phyloP scores from a whole-genome alignment of 148 eudicot species.

The Silene conica region DNA sequence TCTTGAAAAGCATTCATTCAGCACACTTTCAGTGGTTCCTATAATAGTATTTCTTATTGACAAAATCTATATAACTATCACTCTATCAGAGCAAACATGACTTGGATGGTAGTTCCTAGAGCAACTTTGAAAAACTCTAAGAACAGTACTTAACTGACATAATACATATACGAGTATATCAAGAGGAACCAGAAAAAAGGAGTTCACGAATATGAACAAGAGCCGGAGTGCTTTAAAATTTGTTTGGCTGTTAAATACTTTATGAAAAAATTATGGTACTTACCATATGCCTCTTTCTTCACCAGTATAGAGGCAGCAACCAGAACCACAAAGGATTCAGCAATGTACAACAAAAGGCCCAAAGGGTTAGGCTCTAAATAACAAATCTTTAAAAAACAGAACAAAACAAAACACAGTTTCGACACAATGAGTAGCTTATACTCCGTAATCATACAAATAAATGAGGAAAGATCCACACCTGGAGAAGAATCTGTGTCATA shows the following conservation, averaged over 20 bases:
- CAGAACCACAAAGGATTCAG: conserved; percentile 18
- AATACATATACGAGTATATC: background rate
- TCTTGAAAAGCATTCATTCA: conserved; percentile 39
- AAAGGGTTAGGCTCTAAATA: conserved; percentile 18
- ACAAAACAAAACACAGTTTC: background rate
- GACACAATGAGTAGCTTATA: background rate
- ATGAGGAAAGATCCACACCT: conserved; percentile 45
- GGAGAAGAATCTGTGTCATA: conserved; percentile 99
- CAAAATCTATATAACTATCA: too few species aligned
- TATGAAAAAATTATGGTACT: conserved; percentile 27
- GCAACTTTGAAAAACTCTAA: background rate
- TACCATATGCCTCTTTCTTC: conserved; percentile 93
- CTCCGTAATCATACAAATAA: background rate
- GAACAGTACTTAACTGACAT: background rate
- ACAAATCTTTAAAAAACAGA: background rate
- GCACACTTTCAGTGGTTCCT: conserved; percentile 11
- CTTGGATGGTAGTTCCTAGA: background rate
- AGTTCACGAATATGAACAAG: background rate
- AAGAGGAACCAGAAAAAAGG: conserved; percentile 1
- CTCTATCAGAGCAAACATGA: too few species aligned
- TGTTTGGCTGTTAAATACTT: background rate
- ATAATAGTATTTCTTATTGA: too few species aligned
- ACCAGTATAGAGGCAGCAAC: conserved; percentile 30
- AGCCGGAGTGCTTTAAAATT: background rate
- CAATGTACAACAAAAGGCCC: conserved; percentile 7